Evolutionary conservation across 2,329 filamentous ascomycete genomes (phyloP), one percentile per base, ranked within the genome.

Genomic region (Septoria linicola): DNA sequence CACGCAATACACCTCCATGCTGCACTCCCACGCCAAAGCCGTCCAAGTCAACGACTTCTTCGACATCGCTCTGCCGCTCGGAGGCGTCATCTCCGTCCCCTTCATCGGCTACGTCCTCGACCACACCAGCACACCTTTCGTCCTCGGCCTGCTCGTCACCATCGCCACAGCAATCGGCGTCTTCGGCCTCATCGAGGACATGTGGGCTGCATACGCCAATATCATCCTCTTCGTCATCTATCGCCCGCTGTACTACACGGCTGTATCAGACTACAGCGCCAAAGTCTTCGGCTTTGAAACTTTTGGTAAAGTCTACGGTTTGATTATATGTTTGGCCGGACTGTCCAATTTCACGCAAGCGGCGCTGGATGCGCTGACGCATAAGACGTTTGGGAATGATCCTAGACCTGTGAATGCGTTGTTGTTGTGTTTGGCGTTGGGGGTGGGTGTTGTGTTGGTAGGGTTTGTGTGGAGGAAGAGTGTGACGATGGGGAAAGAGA

Each of bases 231-330:
- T 96, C 65, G 88, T 93, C 8, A 70, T 95, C 17, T 91, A 93
- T 64, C 82, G 90, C 0, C 90, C 91, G 0, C 83, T 96, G 23
- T 96, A 95, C 72, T 96, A 96, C 73, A 95, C 89, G 0, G 83
- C 89, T 6, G 88, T 96, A 51, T 92, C 79, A 20, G 90, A 96
- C 72, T 95, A 95, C 69, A 81, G 83, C 16, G 89, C 89, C 54
- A 95, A 95, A 72, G 89, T 96, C 30, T 96, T 96, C 67, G 90
- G 90, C 13, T 95, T 95, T 72, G 80, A 84, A 54, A 95, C 89
- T 0, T 96, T 96, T 61, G 91, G 90, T 39, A 95, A 88, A 51
- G 89, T 96, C n/a, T 96, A 96, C 70, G 90, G 90, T 8, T 78
- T 91, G 16, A 87, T 95, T 59, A 95, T 96, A 61, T 95, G 88